Base-by-base conservation (phyloP, 176 grass and related monocot genomes). In the Elaeis guineensis region DNA sequence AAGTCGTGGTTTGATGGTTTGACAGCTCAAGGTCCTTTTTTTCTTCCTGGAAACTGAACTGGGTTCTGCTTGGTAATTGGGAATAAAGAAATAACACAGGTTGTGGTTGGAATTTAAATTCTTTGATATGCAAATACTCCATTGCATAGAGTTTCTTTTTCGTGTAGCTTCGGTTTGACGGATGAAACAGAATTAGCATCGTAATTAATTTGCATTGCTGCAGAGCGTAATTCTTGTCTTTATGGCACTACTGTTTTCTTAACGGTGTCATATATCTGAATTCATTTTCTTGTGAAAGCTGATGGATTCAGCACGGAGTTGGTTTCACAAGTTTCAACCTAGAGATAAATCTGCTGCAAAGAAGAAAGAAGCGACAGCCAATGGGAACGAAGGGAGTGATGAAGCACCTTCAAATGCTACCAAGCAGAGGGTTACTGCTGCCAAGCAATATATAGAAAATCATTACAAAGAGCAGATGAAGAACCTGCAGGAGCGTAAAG, bases 391-490 rank as follows among this genome's bases (percentile, higher is more conserved):
- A 62, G 70, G 65, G 5, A 15, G 44, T 5, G 83, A 97, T 5
- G 92, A 97, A 5, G 73, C 62, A 1, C 87, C 83, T 17, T 97
- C 92, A 8, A 88, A 72, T 49, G 92, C 92, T 8, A 97, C 92
- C 5, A 91, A 82, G 64, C 83, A 91, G 59, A 74, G 78, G 67
- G 87, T 84, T 17, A 81, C 78, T 0, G 83, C 83, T 3, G 87
- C 84, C 6, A 91, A 91, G 62, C 83, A 97, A 59, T 97, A 97
- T 66, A 97, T 97, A 57, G 92, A 96, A 76, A 96, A 96, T 58
- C 92, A 88, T 49, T 97, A 91, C 72, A 97, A 87, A 80, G 87
- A 91, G 69, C 92, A 91, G 52, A 85, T 83, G 83, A 97, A 97
- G 65, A 78, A 88, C 35, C 50, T 91, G 62, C 83, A 97, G 53